Evolutionary conservation across 1,284 basidiomycete species (phyloP).

Genomic region (Leccinum brunneo-olivaceum): DNA sequence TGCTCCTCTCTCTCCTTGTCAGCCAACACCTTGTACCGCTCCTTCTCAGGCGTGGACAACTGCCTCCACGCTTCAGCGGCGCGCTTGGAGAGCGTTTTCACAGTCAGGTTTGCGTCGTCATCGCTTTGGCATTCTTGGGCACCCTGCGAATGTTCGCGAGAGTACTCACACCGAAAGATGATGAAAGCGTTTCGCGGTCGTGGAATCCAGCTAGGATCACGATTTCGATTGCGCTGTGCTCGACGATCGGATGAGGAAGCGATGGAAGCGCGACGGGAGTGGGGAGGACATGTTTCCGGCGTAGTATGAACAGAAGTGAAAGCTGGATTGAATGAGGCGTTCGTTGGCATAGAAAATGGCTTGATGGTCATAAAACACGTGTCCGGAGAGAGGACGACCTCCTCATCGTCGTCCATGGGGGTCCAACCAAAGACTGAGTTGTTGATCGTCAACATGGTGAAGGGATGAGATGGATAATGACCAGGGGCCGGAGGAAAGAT

Average conservation of each 20-base stretch:
- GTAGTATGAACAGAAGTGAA: conserved; percentile 15
- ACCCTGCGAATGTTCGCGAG: conserved; percentile 31
- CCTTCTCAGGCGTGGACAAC: conserved; percentile 39
- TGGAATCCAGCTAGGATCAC: conserved; percentile 62
- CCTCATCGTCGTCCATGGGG: conserved; percentile 24
- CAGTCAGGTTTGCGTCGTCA: conserved; percentile 17
- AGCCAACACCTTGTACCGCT: conserved; percentile 45
- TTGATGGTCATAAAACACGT: conserved; percentile 9
- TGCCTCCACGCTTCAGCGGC: conserved; percentile 56
- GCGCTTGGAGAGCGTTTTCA: conserved; percentile 53
- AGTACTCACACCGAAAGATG: conserved; percentile 77
- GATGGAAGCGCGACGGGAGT: neutral
- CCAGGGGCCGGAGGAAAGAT: neutral
- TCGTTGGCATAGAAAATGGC: conserved; percentile 6
- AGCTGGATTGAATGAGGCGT: conserved; percentile 3
- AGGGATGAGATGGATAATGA: neutral
- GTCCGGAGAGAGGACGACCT: conserved; percentile 21
- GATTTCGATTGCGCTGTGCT: conserved; percentile 29
- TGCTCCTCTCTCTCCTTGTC: conserved; percentile 50
- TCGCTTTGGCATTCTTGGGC: conserved; percentile 16
- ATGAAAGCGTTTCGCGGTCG: conserved; percentile 87
- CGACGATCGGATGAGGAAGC: conserved; percentile 27
- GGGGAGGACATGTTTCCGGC: neutral
- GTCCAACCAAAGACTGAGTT: conserved; percentile 24
- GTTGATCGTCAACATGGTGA: conserved; percentile 9